Conservation (phyloP, 75 land plant genomes). For the Ceratopteris richardii region DNA sequence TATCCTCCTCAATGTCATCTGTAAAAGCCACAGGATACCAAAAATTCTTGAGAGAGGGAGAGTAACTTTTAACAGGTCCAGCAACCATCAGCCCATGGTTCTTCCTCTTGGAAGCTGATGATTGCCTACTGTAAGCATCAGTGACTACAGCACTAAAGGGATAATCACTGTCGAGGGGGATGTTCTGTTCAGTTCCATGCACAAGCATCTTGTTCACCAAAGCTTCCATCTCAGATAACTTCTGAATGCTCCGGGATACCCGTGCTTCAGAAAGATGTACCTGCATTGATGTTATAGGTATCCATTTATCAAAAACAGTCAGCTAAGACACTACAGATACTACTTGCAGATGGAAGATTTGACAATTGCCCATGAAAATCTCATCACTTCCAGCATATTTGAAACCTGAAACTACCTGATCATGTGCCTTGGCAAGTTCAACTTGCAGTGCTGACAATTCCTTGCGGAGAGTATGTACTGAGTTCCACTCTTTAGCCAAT, state of each 20-base stretch:
- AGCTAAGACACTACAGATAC: too few species aligned
- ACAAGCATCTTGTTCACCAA: conserved; percentile 72
- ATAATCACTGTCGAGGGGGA: background rate
- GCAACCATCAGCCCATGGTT: conserved; percentile 52
- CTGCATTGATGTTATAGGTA: conserved; percentile 31
- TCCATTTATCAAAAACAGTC: too few species aligned
- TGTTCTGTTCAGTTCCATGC: conserved; percentile 22
- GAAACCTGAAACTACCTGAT: too few species aligned
- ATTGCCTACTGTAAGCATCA: conserved; percentile 19
- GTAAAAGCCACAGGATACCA: conserved; percentile 98
- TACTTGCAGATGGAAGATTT: too few species aligned
- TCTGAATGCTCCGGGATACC: conserved; percentile 70
- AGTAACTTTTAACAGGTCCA: conserved; percentile 69
- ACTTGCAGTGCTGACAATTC: conserved; percentile 81
- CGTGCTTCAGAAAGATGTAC: conserved; percentile 95
- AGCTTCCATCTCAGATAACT: conserved; percentile 76
- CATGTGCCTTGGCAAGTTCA: conserved; percentile 70
- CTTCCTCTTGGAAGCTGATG: conserved; percentile 11
- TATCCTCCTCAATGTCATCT: conserved; percentile 58
- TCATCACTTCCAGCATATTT: too few species aligned
- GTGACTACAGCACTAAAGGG: conserved; percentile 1
- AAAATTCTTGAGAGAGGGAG: conserved; percentile 70
- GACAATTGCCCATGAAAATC: too few species aligned
- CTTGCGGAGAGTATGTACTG: conserved; percentile 72
- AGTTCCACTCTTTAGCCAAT: conserved; percentile 77